Conservation (phyloP, 2,329 filamentous ascomycete species). For the Neonectria neomacrospora region DNA sequence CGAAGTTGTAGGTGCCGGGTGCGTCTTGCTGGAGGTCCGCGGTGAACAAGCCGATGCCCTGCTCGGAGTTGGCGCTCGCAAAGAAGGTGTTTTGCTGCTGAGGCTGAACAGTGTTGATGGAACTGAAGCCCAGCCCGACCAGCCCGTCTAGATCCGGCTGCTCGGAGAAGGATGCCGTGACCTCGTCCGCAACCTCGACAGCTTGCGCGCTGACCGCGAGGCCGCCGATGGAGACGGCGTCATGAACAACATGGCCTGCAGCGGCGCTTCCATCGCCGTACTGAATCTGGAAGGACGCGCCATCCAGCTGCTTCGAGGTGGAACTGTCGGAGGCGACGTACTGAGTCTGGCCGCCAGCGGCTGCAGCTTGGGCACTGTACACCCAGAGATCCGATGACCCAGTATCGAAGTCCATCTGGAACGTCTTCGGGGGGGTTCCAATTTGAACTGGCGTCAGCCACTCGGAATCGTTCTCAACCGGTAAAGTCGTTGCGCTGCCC, state of each 20-base stretch:
- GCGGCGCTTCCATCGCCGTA: conserved; percentile 58
- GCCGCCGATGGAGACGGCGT: conserved; percentile 56
- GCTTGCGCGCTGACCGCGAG: conserved; percentile 54
- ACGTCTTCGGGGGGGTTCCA: conserved; percentile 56
- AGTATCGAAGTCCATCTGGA: conserved; percentile 59
- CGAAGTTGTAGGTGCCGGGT: conserved; percentile 77
- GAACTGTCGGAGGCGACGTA: conserved; percentile 54
- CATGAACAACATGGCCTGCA: conserved; percentile 56
- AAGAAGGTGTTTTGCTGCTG: conserved; percentile 56
- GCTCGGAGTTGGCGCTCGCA: conserved; percentile 45
- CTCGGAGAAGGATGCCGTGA: conserved; percentile 53
- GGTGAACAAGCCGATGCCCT: conserved; percentile 66
- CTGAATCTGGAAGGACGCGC: conserved; percentile 53
- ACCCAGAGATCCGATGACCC: conserved; percentile 62
- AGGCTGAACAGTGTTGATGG: conserved; percentile 56
- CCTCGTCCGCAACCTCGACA: conserved; percentile 55
- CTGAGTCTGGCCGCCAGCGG: conserved; percentile 53
- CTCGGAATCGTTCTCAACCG: conserved; percentile 49
- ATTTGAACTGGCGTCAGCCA: conserved; percentile 55
- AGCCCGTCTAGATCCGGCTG: conserved; percentile 55
- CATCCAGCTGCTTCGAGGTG: conserved; percentile 51
- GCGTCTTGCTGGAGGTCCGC: conserved; percentile 69
- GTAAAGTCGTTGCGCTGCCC: conserved; percentile 45
- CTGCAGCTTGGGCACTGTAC: conserved; percentile 56
- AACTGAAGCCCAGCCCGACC: conserved; percentile 56